Base-by-base conservation (phyloP, 1,139 yeast genomes). In the Suhomyces taliae region DNA sequence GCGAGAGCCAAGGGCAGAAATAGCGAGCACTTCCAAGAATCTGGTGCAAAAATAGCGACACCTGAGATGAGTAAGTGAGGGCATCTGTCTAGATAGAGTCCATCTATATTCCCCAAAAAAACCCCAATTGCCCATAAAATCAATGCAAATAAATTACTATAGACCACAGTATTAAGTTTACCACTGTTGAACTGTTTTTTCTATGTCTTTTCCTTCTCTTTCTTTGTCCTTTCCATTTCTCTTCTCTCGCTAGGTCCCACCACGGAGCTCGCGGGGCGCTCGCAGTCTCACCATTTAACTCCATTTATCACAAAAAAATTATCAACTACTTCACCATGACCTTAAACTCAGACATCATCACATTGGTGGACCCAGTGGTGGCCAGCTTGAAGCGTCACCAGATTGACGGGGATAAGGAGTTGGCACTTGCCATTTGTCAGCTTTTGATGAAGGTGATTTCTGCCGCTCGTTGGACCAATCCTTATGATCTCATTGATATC, bases 361-460 rank as follows among this genome's bases (percentile, higher is more conserved):
- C 70, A 6, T 60, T 74, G 39, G 62, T 74, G 39, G 74, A 71
- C 43, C 77, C 77, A 8, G 65, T 74, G 12, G 74, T 72, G 36
- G 54, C 56, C 15, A 52, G 56, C 47, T 75, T 87, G 55, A 87
- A 87, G 63, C 82, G 96, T 50, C 83, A 90, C 47, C 91, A 87
- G 60, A 73, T 87, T 41, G 67, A 74, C 7, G 93, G 90, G 1
- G 87, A 95, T 32, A 83, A 85, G 58, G 78, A 75, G 29, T 88
- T 90, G 43, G 98, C 98, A 1, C 72, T 90, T 42, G 93, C 88
- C 49, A 88, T 97, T 7, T 85, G 97, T 14, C 95, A 90, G 57
- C 73, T 93, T 44, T 70, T 93, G 54, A 86, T 90, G 82, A 80
- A 97, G 64, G 95, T 90, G 42, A 85, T 91, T 19, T 89, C 98